Base-by-base conservation (phyloP, 139 green algal species). In the Axilococcus clingmanii region DNA sequence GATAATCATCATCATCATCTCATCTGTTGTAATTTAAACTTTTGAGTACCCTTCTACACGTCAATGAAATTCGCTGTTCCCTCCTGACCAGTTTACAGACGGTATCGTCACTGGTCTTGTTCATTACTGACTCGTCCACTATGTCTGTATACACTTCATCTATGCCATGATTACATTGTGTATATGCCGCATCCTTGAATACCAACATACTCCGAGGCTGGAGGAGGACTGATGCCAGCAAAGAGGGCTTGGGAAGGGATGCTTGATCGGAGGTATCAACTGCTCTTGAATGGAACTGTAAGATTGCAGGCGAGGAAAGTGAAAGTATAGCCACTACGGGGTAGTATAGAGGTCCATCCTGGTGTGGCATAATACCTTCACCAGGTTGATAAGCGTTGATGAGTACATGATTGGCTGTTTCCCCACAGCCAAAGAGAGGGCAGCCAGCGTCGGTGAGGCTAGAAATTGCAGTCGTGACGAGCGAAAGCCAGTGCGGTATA, bases 291-390 rank as follows among this genome's bases (percentile, higher is more conserved):
- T 12, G 25, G 9, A 9, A 49, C 12, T 12, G 12, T 49, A 68
- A 27, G 1, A 61, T 56, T 16, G 59, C 59, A 0, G 59, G 49
- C 28, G 32, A 8, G 5, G 25, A 40, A 22, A 68, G 32, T 29
- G 30, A 42, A 3, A 68, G 48, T 19, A 68, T 68, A 23, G 41
- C 49, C 12, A 68, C 59, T 16, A 40, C 50, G 12, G 59, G 59
- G 50, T 58, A 38, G 24, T 68, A 68, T 23, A 59, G 30, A 2
- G 59, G 59, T 5, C 59, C 59, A 24, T 68, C 59, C n/a, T 61
- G 38, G 17, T 68, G 59, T 3, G 47, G 24, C 15, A 49, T 27
- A 25, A 59, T 59, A 2, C 16, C 54, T 23, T 62, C 17, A n/a
- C 40, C 15, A 27, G 32, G 43, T 27, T 35, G 22, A 32, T 68